Evolutionary conservation across 306 rosid genomes (phyloP).

Genomic region (Hippophae tibetana): DNA sequence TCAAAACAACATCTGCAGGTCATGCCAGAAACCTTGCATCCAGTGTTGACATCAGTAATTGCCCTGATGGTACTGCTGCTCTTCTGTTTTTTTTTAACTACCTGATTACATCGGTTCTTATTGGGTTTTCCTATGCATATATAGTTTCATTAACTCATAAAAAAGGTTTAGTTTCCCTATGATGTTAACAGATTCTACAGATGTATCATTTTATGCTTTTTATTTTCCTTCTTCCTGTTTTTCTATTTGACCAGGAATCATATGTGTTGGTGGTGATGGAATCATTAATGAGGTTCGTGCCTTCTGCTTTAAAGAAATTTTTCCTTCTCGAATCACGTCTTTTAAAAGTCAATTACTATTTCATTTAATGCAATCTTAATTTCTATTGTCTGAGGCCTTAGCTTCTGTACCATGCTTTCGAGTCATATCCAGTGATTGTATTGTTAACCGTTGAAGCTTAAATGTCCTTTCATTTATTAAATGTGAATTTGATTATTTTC

Average conservation of each 20-base stretch:
- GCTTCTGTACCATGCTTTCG: background rate
- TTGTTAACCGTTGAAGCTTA: too few relatives aligned
- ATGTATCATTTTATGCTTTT: constrained; percentile 2
- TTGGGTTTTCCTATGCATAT: constrained; percentile 16
- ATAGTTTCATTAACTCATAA: constrained; percentile 13
- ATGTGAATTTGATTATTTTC: too few relatives aligned
- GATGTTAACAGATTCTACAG: constrained; percentile 6
- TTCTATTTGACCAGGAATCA: constrained; percentile 50
- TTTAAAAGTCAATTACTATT: constrained; percentile 2
- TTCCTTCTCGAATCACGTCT: constrained; percentile 11
- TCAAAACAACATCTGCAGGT: constrained; percentile 87
- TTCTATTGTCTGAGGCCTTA: too few relatives aligned
- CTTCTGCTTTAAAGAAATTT: constrained; percentile 7
- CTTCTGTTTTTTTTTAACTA: constrained; percentile 11
- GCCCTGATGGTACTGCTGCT: constrained; percentile 81
- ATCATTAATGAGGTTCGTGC: constrained; percentile 91
- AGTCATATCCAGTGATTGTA: background rate
- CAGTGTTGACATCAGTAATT: constrained; percentile 73
- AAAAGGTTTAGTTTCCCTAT: background rate
- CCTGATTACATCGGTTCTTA: constrained; percentile 6
- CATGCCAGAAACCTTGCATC: constrained; percentile 90
- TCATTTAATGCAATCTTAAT: background rate
- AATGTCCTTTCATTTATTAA: too few relatives aligned
- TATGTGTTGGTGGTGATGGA: constrained; percentile 99
- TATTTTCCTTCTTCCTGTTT: constrained; percentile 10